Percentiles rank a stretch among this genome's conserved stretches.
phyloP scores from a whole-genome alignment of 2,329 filamentous ascomycete species.

The Pseudogymnoascus sp. region DNA sequence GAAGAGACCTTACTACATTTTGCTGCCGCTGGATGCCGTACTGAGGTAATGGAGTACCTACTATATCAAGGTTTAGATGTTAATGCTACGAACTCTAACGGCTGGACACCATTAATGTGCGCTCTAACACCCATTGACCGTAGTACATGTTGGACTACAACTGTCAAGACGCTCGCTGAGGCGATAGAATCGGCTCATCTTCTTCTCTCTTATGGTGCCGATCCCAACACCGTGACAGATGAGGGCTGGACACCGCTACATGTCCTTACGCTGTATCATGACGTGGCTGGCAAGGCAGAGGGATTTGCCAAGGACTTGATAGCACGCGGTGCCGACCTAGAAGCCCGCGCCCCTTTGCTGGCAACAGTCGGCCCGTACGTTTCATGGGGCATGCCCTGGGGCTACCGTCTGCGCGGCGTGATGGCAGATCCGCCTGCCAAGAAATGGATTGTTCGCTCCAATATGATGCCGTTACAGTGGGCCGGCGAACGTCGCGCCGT shows the following conservation, averaged over 20 bases:
- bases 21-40: neutral
- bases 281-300: neutral
- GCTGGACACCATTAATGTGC: neutral
- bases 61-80: neutral
- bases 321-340: neutral
- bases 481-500: neutral
- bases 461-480: neutral
- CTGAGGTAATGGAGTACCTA: neutral
- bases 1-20: neutral
- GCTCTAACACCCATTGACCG: neutral
- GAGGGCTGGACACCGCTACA: neutral
- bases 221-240: neutral
- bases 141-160: neutral
- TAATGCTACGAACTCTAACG: neutral
- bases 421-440: neutral
- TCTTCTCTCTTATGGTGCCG: neutral
- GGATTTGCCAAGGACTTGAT: neutral
- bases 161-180: neutral
- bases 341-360: neutral
- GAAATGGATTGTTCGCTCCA: too few species aligned
- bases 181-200: neutral
- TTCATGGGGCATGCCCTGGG: neutral
- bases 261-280: neutral
- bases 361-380: too few species aligned
- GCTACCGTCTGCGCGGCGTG: neutral